These are phyloP conservation scores for Epichloe aotearoae DNA, from an alignment of 2,329 filamentous ascomycete genomes.

Conservation along the genomic window DNA sequence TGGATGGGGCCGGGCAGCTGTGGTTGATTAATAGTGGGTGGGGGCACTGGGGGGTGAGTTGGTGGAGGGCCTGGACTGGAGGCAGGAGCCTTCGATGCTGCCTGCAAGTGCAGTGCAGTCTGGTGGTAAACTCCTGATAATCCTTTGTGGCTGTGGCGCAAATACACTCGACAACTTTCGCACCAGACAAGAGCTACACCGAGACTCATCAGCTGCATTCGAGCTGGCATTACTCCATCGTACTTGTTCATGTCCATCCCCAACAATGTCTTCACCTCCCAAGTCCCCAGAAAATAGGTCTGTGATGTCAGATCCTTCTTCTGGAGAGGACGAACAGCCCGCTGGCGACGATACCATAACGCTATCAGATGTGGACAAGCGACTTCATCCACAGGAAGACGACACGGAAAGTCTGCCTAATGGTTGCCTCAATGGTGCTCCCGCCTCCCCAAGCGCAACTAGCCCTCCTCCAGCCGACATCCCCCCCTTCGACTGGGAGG, in stretches of 20 bases:
- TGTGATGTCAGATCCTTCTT: not conserved
- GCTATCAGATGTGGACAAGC: slow-evolving; percentile 12
- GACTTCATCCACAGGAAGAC: slow-evolving; percentile 12
- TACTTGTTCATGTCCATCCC: too few relatives aligned
- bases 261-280: slow-evolving; percentile 9
- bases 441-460: not conserved
- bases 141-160: too few relatives aligned
- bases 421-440: slow-evolving; percentile 17
- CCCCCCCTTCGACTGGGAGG: slow-evolving; percentile 58
- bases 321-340: slow-evolving; percentile 5
- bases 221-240: not conserved
- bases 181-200: too few relatives aligned
- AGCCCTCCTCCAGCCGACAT: slow-evolving; percentile 37
- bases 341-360: slow-evolving; percentile 9
- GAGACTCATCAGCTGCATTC: too few relatives aligned
- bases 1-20: not conserved
- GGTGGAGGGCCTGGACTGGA: too few relatives aligned
- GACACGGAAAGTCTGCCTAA: slow-evolving; percentile 27
- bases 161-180: too few relatives aligned
- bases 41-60: too few relatives aligned
- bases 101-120: not conserved
- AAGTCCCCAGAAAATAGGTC: slow-evolving; percentile 5
- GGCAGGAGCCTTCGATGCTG: too few relatives aligned
- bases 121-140: too few relatives aligned
- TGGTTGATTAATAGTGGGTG: not conserved